Percentiles rank a stretch among this genome's conserved stretches.
Evolutionary conservation across 2,329 filamentous ascomycete genomes (phyloP).

Genomic region (Cryphonectria naterciae): DNA sequence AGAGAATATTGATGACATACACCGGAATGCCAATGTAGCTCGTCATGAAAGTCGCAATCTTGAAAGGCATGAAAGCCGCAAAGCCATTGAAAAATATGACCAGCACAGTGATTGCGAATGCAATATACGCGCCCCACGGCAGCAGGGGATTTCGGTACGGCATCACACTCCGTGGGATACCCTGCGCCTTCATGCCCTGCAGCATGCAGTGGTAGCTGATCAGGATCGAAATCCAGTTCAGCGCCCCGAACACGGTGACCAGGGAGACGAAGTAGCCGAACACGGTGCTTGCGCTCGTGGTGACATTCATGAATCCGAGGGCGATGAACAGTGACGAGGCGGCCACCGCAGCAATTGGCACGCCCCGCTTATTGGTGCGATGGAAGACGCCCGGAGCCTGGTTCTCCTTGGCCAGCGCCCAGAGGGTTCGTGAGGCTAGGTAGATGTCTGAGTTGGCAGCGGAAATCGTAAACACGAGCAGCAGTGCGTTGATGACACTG

Average conservation of each 20-base stretch:
- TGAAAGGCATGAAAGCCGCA: conserved; percentile 47
- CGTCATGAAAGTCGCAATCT: conserved; percentile 65
- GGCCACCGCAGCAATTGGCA: conserved; percentile 46
- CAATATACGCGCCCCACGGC: conserved; percentile 45
- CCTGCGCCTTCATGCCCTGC: conserved; percentile 43
- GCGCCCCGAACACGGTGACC: conserved; percentile 47
- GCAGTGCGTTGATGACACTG: conserved; percentile 62
- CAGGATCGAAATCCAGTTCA: conserved; percentile 49
- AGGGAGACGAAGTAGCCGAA: conserved; percentile 49
- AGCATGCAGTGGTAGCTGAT: conserved; percentile 46
- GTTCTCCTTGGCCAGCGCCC: conserved; percentile 44
- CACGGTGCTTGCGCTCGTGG: conserved; percentile 31
- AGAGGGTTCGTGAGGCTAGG: conserved; percentile 46
- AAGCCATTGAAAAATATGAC: conserved; percentile 65
- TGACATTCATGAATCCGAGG: conserved; percentile 43
- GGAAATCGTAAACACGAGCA: conserved; percentile 62
- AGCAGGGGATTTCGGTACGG: conserved; percentile 45
- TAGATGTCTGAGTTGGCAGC: conserved; percentile 66
- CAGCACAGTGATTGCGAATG: conserved; percentile 37
- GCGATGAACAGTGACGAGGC: conserved; percentile 42
- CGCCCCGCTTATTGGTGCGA: conserved; percentile 42
- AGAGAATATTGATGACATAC: conserved; percentile 61
- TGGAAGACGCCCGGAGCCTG: conserved; percentile 44
- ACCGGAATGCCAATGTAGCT: conserved; percentile 48
- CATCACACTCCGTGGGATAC: conserved; percentile 39